phyloP scores from a whole-genome alignment of 2,329 filamentous ascomycete species.

The Venturiaceae sp. region DNA sequence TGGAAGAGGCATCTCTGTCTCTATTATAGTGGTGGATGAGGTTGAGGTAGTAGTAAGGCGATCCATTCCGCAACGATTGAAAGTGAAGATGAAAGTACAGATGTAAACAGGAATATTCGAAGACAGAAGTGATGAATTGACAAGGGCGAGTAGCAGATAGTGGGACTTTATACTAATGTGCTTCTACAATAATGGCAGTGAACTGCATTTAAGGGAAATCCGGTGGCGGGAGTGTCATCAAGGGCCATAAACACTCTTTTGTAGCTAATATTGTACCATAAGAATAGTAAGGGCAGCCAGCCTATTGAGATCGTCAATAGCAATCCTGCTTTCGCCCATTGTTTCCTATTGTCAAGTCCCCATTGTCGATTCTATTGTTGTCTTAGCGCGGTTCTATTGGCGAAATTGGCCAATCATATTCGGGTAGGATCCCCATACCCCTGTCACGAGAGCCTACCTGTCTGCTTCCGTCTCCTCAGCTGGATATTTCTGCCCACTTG shows the following conservation, averaged over 20 bases:
- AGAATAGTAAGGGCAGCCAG: not conserved
- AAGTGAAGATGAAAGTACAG: too few species aligned
- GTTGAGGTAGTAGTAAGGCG: too few species aligned
- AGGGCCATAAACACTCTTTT: too few species aligned
- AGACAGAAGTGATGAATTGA: not conserved
- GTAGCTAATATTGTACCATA: too few species aligned
- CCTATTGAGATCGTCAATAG: not conserved
- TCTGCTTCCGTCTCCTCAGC: too few species aligned
- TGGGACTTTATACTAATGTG: too few species aligned
- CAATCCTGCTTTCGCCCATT: not conserved
- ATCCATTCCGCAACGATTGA: too few species aligned
- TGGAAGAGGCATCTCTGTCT: not conserved
- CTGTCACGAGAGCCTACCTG: too few species aligned
- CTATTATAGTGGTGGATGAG: not conserved
- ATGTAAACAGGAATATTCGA: not conserved
- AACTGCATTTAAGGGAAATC: too few species aligned
- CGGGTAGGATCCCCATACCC: not conserved
- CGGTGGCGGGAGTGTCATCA: too few species aligned
- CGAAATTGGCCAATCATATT: not conserved
- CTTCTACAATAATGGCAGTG: too few species aligned
- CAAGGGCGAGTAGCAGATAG: not conserved
- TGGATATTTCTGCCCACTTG: too few species aligned
- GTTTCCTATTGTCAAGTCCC: not conserved
- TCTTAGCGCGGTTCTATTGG: not conserved
- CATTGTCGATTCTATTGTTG: conserved; percentile 1